phyloP scores from a whole-genome alignment of 805 yeast species.

The Candida morakotiae region DNA sequence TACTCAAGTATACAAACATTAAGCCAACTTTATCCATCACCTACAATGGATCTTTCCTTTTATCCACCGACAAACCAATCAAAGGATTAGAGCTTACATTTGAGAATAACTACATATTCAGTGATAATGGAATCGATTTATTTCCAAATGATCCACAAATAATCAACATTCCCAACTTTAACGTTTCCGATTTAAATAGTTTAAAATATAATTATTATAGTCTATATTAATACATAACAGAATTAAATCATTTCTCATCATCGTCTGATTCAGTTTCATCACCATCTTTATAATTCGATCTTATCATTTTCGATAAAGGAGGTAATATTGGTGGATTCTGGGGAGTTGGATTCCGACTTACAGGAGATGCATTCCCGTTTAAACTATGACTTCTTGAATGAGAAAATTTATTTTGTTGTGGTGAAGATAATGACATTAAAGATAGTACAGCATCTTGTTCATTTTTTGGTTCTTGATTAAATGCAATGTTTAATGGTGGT shows the following conservation, averaged over 20 bases:
- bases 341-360: conserved; percentile 18
- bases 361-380: conserved; percentile 21
- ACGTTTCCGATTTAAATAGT: neutral
- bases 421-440: conserved; percentile 53
- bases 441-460: conserved; percentile 57
- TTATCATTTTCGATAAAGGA: conserved; percentile 21
- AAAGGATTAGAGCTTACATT: conserved; percentile 38
- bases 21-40: conserved; percentile 12
- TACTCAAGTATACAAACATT: conserved; percentile 23
- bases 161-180: conserved; percentile 13
- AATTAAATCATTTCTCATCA: conserved; percentile 13
- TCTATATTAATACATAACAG: neutral
- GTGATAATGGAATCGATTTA: conserved; percentile 47
- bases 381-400: conserved; percentile 29
- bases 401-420: conserved; percentile 30
- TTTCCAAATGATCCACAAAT: conserved; percentile 32
- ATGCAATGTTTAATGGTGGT: conserved; percentile 28
- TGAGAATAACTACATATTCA: conserved; percentile 17
- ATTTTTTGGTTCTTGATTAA: conserved; percentile 12
- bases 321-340: conserved; percentile 19
- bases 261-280: conserved; percentile 32
- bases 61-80: conserved; percentile 32
- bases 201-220: neutral
- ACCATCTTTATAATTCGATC: conserved; percentile 15
- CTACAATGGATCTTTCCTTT: conserved; percentile 16